A percentile compares a stretch with the other conserved stretches of the same genome.
Evolutionary conservation across 2,329 filamentous ascomycete genomes (phyloP).

Genomic region (Apiospora sp.): DNA sequence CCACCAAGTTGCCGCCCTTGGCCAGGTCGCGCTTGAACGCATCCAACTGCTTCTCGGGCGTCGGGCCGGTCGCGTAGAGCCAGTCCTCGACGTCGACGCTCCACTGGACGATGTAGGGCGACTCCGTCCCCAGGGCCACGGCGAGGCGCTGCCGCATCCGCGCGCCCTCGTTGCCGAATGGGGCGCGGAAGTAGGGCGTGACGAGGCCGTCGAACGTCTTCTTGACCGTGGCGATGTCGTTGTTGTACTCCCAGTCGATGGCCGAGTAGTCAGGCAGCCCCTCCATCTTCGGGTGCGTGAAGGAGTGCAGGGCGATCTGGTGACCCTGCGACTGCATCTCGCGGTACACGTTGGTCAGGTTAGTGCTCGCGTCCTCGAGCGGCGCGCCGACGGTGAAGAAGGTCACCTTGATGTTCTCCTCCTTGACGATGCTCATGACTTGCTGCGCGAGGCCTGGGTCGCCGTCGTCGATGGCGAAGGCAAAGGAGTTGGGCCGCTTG

Average conservation of each 20-base stretch:
- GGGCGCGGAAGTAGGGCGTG: slow-evolving; percentile 70
- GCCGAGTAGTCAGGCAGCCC: slow-evolving; percentile 58
- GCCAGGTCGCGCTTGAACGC: slow-evolving; percentile 70
- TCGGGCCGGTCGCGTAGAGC: slow-evolving; percentile 68
- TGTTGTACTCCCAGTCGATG: slow-evolving; percentile 69
- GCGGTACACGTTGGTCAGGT: slow-evolving; percentile 69
- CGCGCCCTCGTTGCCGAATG: slow-evolving; percentile 73
- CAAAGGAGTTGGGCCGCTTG: slow-evolving; percentile 73
- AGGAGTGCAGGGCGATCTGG: slow-evolving; percentile 74
- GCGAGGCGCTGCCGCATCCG: slow-evolving; percentile 70
- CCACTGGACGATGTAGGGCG: slow-evolving; percentile 71
- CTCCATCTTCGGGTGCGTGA: slow-evolving; percentile 74
- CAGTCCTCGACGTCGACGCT: slow-evolving; percentile 76
- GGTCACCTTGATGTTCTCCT: slow-evolving; percentile 70
- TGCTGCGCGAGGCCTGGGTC: slow-evolving; percentile 65
- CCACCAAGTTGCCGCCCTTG: slow-evolving; percentile 69
- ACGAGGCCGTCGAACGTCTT: slow-evolving; percentile 46
- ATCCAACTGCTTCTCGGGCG: slow-evolving; percentile 71
- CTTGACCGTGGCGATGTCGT: slow-evolving; percentile 60
- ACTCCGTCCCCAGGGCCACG: slow-evolving; percentile 54
- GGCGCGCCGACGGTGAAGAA: slow-evolving; percentile 76
- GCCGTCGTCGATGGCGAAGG: slow-evolving; percentile 77
- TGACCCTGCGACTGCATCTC: slow-evolving; percentile 70
- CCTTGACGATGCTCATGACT: slow-evolving; percentile 67
- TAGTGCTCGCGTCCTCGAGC: slow-evolving; percentile 64